phyloP scores from a whole-genome alignment of 1,284 basidiomycete genomes.

The Anthracocystis panici-leucophaei region DNA sequence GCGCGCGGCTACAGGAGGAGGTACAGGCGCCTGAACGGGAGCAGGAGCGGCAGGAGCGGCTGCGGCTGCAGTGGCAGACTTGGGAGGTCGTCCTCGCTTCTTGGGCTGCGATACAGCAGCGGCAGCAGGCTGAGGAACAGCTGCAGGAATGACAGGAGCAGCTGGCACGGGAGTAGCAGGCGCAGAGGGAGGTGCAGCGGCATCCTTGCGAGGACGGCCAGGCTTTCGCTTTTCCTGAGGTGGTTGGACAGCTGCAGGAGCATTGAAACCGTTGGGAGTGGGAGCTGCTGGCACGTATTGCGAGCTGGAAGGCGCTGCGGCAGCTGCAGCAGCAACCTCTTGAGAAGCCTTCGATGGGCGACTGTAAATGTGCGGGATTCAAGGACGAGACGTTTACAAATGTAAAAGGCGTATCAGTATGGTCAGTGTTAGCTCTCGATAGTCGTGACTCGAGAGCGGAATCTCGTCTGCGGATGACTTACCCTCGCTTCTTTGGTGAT shows the following conservation, averaged over 20 bases:
- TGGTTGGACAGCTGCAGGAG: constrained; percentile 4
- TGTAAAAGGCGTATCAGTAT: neutral
- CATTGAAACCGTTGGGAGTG: constrained; percentile 12
- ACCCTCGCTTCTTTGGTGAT: constrained; percentile 46
- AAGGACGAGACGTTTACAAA: neutral
- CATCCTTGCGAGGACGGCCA: constrained; percentile 35
- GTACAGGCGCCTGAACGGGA: constrained; percentile 5
- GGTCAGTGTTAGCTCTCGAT: neutral
- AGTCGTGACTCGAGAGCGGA: neutral
- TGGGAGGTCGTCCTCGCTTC: constrained; percentile 38
- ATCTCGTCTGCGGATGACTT: neutral
- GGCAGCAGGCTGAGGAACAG: constrained; percentile 3
- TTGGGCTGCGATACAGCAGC: constrained; percentile 12
- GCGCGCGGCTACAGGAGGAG: neutral
- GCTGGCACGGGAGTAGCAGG: constrained; percentile 3
- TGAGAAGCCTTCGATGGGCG: constrained; percentile 35
- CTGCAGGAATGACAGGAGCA: constrained; percentile 3
- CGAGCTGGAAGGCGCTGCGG: constrained; percentile 7
- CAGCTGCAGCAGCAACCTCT: constrained; percentile 13
- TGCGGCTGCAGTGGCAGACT: constrained; percentile 16
- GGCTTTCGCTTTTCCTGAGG: constrained; percentile 26
- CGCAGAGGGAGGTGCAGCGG: constrained; percentile 10
- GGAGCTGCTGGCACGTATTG: neutral
- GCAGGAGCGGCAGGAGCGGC: constrained; percentile 6
- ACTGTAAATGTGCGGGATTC: constrained; percentile 3